These are phyloP conservation scores for Amanita exitialis DNA, from an alignment of 768 basidiomycete genomes.

Conservation along the genomic window DNA sequence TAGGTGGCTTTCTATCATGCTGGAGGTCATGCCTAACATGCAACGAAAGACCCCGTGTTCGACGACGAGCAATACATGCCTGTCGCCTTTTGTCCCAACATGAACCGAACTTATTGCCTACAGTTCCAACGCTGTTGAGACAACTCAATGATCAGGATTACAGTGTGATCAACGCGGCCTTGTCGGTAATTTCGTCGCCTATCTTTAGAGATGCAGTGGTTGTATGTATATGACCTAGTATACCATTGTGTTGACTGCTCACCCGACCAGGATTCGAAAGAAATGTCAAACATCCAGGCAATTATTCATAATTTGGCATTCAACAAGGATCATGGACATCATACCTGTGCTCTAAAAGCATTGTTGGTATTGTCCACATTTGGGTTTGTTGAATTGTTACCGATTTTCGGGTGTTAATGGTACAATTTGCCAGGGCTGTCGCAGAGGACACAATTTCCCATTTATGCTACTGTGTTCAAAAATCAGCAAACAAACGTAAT, in stretches of 20 bases:
- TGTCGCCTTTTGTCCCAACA: conserved; percentile 39
- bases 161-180: conserved; percentile 35
- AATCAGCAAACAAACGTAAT: not conserved
- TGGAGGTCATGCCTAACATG: conserved; percentile 7
- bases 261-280: not conserved
- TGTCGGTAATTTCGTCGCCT: conserved; percentile 17
- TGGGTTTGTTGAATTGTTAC: not conserved
- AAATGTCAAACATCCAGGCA: not conserved
- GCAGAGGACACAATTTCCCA: not conserved
- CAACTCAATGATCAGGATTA: conserved; percentile 34
- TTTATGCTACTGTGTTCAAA: not conserved
- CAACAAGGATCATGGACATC: not conserved
- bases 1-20: conserved; percentile 17
- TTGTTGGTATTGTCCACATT: not conserved
- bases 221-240: not conserved
- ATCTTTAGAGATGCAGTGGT: not conserved
- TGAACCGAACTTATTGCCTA: conserved; percentile 33
- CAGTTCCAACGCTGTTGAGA: conserved; percentile 26
- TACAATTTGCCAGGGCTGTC: not conserved
- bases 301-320: not conserved
- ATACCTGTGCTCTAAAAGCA: not conserved
- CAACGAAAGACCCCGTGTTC: conserved; percentile 40
- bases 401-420: not conserved
- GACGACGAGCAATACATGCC: conserved; percentile 52
- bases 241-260: not conserved